Conservation (phyloP, 805 yeast genomes). For the Starmerella sp. region DNA sequence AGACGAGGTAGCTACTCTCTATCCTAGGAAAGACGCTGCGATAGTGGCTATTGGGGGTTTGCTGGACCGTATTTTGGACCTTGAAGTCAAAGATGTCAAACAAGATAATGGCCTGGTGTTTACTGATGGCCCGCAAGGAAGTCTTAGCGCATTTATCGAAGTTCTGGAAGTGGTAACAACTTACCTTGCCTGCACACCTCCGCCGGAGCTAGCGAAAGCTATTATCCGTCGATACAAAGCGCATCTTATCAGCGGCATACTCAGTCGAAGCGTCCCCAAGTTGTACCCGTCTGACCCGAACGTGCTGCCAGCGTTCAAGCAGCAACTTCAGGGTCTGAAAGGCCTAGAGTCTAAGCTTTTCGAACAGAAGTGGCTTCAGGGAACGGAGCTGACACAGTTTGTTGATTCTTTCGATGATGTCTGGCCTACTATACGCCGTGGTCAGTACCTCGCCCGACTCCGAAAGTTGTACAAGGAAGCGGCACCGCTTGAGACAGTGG, state of each 20-base stretch:
- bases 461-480: constrained; percentile 9
- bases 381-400: constrained; percentile 9
- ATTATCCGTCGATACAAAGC: constrained; percentile 8
- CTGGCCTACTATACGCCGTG: constrained; percentile 13
- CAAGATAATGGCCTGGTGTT: not conserved
- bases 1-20: not conserved
- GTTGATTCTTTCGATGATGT: constrained; percentile 8
- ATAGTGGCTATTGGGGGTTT: not conserved
- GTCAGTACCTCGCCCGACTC: constrained; percentile 9
- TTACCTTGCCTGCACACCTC: not conserved
- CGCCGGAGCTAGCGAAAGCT: not conserved
- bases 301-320: constrained; percentile 3
- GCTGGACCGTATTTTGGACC: not conserved
- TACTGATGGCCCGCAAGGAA: not conserved
- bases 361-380: constrained; percentile 5
- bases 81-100: not conserved
- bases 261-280: constrained; percentile 10
- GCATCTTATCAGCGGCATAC: constrained; percentile 6
- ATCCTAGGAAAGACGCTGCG: not conserved
- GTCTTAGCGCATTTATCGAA: not conserved
- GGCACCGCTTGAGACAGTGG: not conserved
- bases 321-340: constrained; percentile 6
- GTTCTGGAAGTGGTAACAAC: not conserved
- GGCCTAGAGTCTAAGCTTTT: constrained; percentile 9
- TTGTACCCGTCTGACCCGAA: constrained; percentile 12